Evolutionary conservation across 345 rosid genomes (phyloP).

Genomic region (Lepidium sativum): DNA sequence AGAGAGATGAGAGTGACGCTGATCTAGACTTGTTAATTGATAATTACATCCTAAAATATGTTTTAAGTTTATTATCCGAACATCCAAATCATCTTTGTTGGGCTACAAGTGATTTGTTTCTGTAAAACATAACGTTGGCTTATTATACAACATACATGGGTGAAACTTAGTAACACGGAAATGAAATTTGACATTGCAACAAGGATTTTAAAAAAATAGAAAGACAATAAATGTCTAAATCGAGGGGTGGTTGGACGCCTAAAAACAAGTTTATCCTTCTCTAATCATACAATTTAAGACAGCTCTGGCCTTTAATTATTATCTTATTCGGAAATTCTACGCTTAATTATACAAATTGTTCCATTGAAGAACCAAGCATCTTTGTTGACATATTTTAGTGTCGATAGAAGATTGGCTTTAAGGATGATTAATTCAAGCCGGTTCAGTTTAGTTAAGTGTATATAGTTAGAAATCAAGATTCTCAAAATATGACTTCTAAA

Average conservation of each 20-base stretch:
- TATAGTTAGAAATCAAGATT: no score
- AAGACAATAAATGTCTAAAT: conserved; percentile 2
- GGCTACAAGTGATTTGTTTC: background rate
- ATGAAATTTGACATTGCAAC: conserved; percentile 14
- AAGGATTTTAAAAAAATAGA: background rate
- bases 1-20: no score
- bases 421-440: background rate
- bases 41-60: background rate
- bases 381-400: background rate
- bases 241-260: conserved; percentile 16
- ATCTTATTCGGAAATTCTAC: background rate
- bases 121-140: background rate
- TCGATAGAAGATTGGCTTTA: background rate
- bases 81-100: conserved; percentile 1
- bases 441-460: no score
- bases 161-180: background rate
- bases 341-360: background rate
- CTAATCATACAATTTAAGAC: conserved; percentile 19
- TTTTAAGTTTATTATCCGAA: background rate
- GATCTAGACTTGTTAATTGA: background rate
- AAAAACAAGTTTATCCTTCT: conserved; percentile 21
- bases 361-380: background rate
- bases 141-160: background rate
- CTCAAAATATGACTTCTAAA: no score
- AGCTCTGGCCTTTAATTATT: conserved; percentile 3